Evolutionary conservation across 352 stramenopile genomes (phyloP), one percentile per base, ranked within the genome.

Genomic region (Phytophthora meadii): DNA sequence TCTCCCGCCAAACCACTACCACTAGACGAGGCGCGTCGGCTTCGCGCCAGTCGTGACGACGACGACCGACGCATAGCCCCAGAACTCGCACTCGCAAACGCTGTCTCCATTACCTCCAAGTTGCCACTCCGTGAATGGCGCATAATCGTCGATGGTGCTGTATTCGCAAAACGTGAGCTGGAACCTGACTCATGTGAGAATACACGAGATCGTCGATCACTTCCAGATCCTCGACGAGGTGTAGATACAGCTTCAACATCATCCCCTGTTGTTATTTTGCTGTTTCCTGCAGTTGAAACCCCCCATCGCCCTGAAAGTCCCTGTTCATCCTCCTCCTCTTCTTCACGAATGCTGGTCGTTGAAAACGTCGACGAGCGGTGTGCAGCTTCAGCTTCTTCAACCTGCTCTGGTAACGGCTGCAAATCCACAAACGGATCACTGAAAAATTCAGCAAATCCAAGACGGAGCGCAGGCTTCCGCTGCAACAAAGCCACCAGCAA

Each of bases 391-490:
- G 28, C 42, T 32, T 64, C 37, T 60, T 61, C 57, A 22, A 61
- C 25, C 27, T 76, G 52, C 41, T 74, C 68, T 12, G 62, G 47
- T 37, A 66, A 57, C 39, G 32, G 51, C 30, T 48, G 65, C 65
- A 60, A 59, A 48, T 79, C 77, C n/a, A 93, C 77, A 65, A 90
- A 91, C 37, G 72, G 70, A 59, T 89, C 69, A 15, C 66, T 49
- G 61, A 98, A 97, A 77, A 98, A 98, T 34, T 95, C 84, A 36
- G 91, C 88, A 81, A 98, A 98, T 51, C 85, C 82, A 56, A 95
- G 92, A 40, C 95, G 82, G 54, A 70, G 90, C 24, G 88, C 68
- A 14, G 92, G 93, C 42, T 96, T 94, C 24, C 92, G 82, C 65
- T 96, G 90, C 28, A 98, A 72, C 25, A 98, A 79, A 22, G 77